Evolutionary conservation across 306 rosid genomes (phyloP), one percentile per base, ranked within the genome.

Genomic region (Medicago ruthenica): DNA sequence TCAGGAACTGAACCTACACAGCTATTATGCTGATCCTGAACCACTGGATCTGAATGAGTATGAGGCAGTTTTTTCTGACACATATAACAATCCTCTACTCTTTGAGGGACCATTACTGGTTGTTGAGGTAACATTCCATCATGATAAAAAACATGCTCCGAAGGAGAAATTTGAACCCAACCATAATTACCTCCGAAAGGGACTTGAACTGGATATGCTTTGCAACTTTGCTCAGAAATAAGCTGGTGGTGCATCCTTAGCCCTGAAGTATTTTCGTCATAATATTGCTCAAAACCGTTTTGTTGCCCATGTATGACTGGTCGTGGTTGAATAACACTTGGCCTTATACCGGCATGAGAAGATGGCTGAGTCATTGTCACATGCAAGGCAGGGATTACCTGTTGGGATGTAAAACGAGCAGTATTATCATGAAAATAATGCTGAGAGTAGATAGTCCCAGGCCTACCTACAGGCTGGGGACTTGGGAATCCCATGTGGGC

Each of bases 41-140:
- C 86, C 79, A 87, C 58, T 54, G 93, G 86, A 83, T 94, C 91
- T 40, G 96, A 94, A 89, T 94, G 97, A 16, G 89, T 85, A 83
- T 92, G 93, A 78, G 98, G 97, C 78, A 94, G 75, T 39, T 83
- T 84, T 74, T 84, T 88, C 90, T 78, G 95, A 89, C 98, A 92
- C 89, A 92, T 83, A 75, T 82, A 83, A 82, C 95, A 90, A 64
- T 92, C 90, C 81, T 91, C 91, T 74, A 83, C 71, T 81, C 83
- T 83, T 34, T 70, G 79, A 79, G 91, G 72, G 82, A 78, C 81
- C 81, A 75, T 74, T 71, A 75, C 88, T 31, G 82, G 86, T 79
- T 83, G 94, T 78, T 87, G 88, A 51, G 90, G 72, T 53, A 63
- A 83, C 71, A 77, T 59, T 72, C 85, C 92, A 69, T 90, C 96